Evolutionary conservation across 2,329 filamentous ascomycete genomes (phyloP), one percentile per base, ranked within the genome.

Genomic region (Neopestalotiopsis rosae): DNA sequence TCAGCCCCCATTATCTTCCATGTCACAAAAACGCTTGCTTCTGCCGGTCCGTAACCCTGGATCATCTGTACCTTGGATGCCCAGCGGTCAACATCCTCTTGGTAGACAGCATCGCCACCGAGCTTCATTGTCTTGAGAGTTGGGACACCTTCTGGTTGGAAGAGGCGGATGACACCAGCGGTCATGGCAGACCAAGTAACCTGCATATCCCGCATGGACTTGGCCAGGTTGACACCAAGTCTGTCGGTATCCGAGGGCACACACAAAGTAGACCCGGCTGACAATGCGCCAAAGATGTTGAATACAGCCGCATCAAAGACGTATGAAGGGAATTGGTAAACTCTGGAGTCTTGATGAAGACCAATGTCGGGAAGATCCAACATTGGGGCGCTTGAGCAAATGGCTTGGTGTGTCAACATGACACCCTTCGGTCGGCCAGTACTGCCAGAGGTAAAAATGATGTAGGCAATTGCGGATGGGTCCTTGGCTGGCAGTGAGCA

Each of bases 281-380:
- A 59, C 10, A 70, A 61, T 10, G 52, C 17, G 13, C 40, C 58
- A 28, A 70, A 67, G 4, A 65, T 65, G 30, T 68, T 64, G 42
- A 30, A 52, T 13, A 70, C 38, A 30, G 67, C 30, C 17, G 59
- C 66, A 32, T 70, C 69, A 13, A 70, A 70, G 17, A 52, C 62
- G 52, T 68, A 70, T 12, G 69, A 70, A 24, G 69, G 56, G 24
- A 70, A 70, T 14, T 68, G 67, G 20, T 66, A 65, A 5, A 65
- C 64, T 3, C 0, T 83, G 79, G 10, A 69, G 4, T 38, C 56
- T 14, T 67, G 62, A 4, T 66, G 67, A 30, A 73, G 69, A 2
- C 67, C 59, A 30, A 73, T 49, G 20, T 69, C 70, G 79, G 84
- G 83, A 1, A 86, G 87, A 64, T 87, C 85, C 69, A 88, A 17